Base-by-base conservation (phyloP, 768 basidiomycete species). In the Mycena alexandri region DNA sequence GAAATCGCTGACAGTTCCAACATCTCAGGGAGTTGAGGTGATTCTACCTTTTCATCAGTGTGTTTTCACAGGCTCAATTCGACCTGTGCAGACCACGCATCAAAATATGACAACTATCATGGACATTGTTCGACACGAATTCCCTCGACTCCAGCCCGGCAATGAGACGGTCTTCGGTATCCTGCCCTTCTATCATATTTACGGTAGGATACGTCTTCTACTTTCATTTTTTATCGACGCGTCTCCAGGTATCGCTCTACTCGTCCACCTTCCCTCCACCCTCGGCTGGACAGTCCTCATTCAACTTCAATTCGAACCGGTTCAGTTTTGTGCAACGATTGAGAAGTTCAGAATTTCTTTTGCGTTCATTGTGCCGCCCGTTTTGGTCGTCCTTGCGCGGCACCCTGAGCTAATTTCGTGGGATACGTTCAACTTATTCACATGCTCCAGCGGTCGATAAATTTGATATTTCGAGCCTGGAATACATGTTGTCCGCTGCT, bases 291-390 rank as follows among this genome's bases (percentile, higher is more conserved):
- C 90, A 0, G 78, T 87, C 2, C 82, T 89, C 36, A 79, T 94
- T 55, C 85, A 91, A 75, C 76, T 86, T 1, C 86, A 86, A 34
- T 96, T 95, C 75, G 91, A 95, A 65, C 90, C 93, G 0, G 79
- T 80, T 0, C 76, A 80, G 57, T 93, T 93, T 72, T 91, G 92
- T 69, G 80, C 82, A 12, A 81, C 86, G 52, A 86, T 96, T 55
- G 84, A 90, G 67, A 84, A 81, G 56, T 93, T 92, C 80, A 86
- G 81, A 57, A 84, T 89, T 24, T 89, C 89, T 0, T 66, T 81
- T 1, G 68, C 85, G 0, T 77, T 91, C 1, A 80, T 94, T 57
- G 93, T 94, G 0, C 95, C 95, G 0, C 95, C 96, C 0, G 89
- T 98, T 16, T 79, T 95, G 10, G 88, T 97, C 12, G 85, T 88